These are phyloP conservation scores for Pseudoscleropodium purum DNA, from an alignment of 225 moss, liverwort and hornwort genomes.

Conservation along the genomic window DNA sequence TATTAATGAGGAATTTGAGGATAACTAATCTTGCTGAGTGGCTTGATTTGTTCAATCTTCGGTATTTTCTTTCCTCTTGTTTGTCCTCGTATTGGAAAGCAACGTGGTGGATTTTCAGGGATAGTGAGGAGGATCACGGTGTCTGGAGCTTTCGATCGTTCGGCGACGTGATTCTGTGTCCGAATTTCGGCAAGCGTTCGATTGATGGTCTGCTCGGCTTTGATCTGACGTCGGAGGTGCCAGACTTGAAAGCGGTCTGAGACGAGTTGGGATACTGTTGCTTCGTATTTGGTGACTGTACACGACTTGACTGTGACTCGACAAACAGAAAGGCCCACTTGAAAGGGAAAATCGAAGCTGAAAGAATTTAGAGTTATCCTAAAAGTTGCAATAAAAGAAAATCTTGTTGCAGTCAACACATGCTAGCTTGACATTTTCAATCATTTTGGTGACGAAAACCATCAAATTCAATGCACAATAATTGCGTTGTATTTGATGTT, in stretches of 20 bases:
- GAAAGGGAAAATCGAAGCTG: neutral
- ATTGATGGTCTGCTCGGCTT: neutral
- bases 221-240: neutral
- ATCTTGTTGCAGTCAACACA: too few species aligned
- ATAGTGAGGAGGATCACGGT: too few species aligned
- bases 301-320: neutral
- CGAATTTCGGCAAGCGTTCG: neutral
- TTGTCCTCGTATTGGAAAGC: neutral
- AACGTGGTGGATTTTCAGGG: neutral
- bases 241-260: neutral
- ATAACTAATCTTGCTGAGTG: neutral
- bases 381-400: neutral
- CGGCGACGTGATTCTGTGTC: neutral
- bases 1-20: neutral
- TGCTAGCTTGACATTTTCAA: too few species aligned
- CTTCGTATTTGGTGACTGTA: neutral
- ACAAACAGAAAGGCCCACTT: neutral
- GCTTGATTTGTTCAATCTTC: neutral
- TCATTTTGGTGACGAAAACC: accelerated
- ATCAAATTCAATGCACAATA: neutral
- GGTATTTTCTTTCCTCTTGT: neutral
- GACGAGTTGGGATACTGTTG: neutral
- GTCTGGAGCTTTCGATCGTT: neutral
- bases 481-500: neutral
- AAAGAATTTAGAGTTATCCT: neutral